Base-by-base conservation (phyloP, 345 rosid species). In the Arabis hirsuta region DNA sequence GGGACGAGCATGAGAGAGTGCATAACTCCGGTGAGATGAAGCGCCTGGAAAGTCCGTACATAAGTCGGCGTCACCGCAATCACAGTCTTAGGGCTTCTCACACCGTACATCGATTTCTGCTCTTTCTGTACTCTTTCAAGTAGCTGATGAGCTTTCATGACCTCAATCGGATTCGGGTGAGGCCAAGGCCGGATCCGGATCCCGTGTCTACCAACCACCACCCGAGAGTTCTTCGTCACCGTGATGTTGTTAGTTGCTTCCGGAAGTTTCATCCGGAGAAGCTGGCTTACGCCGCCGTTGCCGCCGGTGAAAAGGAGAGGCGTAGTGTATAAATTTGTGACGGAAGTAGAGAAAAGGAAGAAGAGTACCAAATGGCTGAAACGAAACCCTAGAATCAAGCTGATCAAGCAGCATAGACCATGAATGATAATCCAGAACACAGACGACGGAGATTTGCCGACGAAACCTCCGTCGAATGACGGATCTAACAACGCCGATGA, bases 101-200 rank as follows among this genome's bases (percentile, higher is more conserved):
- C 85, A 6, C 98, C 97, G 76, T 85, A 87, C 73, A 84, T 78
- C 51, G 57, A 47, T 74, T 88, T 83, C 92, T 92, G 99, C 90
- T 92, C 99, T 47, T 78, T 81, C 81, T 96, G 99, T 26, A 92
- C 98, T 67, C 95, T 83, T 77, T 80, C 90, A 8, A 96, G 91
- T 31, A 96, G 67, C 83, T 72, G 84, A 51, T 96, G 98, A 46
- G 99, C 99, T 76, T 72, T 85, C 94, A 96, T 82, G 31, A 96
- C 98, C 81, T 96, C 98, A 12, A 74, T 62, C 83, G 98, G 95
- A 71, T 90, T 77, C 65, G 99, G 99, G 45, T 96, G 99, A 36
- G 99, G 99, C 99, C 97, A 96, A 27, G 97, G 96, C 63, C 99
- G 96, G 91, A 96, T 92, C 88, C 98, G 96, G 91, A 96, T 96